A percentile compares a stretch with the other conserved stretches of the same genome.
phyloP scores from a whole-genome alignment of 768 basidiomycete genomes.

The Sporobolomyces roseus region DNA sequence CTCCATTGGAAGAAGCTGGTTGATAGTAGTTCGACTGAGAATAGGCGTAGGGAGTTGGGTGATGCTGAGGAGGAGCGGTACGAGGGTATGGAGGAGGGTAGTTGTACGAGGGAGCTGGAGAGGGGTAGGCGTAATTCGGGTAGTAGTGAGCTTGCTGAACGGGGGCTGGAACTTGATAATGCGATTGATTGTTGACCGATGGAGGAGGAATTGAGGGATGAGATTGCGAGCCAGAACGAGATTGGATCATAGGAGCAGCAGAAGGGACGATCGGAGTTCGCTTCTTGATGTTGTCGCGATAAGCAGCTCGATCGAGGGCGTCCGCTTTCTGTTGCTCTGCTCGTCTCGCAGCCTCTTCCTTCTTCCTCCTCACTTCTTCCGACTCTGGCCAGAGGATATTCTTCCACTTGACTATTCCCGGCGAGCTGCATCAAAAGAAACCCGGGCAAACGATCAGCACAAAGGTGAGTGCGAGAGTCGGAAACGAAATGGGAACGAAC shows the following conservation, averaged over 20 bases:
- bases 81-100: no score
- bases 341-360: conserved; percentile 17
- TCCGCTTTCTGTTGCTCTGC: conserved; percentile 24
- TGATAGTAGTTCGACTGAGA: no score
- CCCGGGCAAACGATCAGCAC: no score
- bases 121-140: neutral
- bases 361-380: conserved; percentile 25
- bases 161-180: neutral
- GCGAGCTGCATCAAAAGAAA: no score
- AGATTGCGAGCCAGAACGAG: neutral
- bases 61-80: no score
- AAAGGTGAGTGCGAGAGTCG: no score
- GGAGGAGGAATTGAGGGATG: neutral
- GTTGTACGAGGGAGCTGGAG: neutral
- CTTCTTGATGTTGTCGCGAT: conserved; percentile 17
- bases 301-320: conserved; percentile 18
- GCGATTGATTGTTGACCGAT: neutral
- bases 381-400: conserved; percentile 36
- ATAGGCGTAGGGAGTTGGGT: no score
- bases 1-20: no score
- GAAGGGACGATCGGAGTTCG: neutral
- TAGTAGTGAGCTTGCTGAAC: neutral
- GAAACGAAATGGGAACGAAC: conserved; percentile 6
- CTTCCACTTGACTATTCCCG: conserved; percentile 31
- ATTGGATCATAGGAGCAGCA: neutral